Evolutionary conservation across 345 rosid genomes (phyloP).

Genomic region (Geranium brycei): DNA sequence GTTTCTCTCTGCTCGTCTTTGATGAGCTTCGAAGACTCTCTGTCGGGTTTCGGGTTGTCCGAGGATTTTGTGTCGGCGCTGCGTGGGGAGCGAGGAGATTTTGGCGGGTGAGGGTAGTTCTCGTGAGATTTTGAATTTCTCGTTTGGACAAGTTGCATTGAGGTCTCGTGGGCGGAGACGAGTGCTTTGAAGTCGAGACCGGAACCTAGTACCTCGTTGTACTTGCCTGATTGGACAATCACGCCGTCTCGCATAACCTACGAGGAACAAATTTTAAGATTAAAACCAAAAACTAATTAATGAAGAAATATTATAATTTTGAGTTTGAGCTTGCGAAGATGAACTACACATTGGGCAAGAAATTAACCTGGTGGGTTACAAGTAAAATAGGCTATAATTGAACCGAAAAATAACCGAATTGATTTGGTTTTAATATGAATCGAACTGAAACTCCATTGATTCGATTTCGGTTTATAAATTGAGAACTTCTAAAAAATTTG

Average conservation of each 20-base stretch:
- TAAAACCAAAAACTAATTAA: not conserved
- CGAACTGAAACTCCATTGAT: no score
- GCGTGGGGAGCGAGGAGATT: slow-evolving; percentile 16
- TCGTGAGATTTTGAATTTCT: slow-evolving; percentile 18
- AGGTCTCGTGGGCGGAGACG: slow-evolving; percentile 71
- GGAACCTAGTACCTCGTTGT: slow-evolving; percentile 38
- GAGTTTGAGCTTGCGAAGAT: no score
- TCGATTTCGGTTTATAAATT: no score
- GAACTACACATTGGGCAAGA: no score
- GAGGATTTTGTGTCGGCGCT: slow-evolving; percentile 37
- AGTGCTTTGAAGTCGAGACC: slow-evolving; percentile 65
- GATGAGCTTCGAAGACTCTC: slow-evolving; percentile 60
- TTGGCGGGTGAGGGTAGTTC: slow-evolving; percentile 28
- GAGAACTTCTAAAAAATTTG: no score
- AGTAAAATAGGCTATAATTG: no score
- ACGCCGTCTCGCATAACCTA: slow-evolving; percentile 90
- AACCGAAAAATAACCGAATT: no score
- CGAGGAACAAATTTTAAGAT: not conserved
- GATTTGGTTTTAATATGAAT: no score
- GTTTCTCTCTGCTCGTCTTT: slow-evolving; percentile 82
- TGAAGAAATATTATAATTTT: no score
- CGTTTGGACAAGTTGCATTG: slow-evolving; percentile 78
- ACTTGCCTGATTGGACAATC: slow-evolving; percentile 80
- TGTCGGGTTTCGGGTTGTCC: slow-evolving; percentile 26
- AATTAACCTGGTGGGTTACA: no score